These are phyloP conservation scores for Thermothelomyces thermophilus DNA, from an alignment of 2,329 filamentous ascomycete genomes.

Conservation along the genomic window DNA sequence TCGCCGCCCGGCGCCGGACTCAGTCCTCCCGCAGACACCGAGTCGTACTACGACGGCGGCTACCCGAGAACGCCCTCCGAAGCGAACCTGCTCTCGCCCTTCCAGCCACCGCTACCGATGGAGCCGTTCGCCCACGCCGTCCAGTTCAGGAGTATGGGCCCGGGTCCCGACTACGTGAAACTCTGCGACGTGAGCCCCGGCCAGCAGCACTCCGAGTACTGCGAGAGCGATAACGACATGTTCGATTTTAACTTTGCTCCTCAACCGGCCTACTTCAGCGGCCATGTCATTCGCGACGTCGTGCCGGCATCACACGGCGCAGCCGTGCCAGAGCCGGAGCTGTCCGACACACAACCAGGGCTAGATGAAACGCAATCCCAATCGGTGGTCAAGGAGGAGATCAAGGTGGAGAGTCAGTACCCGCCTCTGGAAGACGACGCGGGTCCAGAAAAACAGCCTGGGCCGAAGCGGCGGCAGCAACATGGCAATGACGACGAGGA, in stretches of 20 bases:
- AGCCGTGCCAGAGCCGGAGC: slow-evolving; percentile 15
- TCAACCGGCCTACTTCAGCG: slow-evolving; percentile 29
- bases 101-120: slow-evolving; percentile 18
- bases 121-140: slow-evolving; percentile 28
- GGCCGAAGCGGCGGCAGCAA: slow-evolving; percentile 14
- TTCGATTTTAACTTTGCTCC: slow-evolving; percentile 23
- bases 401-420: slow-evolving; percentile 16
- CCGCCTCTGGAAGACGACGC: slow-evolving; percentile 9
- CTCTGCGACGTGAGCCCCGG: slow-evolving; percentile 30
- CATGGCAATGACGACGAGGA: slow-evolving; percentile 12
- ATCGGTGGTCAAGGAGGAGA: slow-evolving; percentile 19
- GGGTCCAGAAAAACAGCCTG: slow-evolving; percentile 9
- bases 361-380: slow-evolving; percentile 25
- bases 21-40: slow-evolving; percentile 36
- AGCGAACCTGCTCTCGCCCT: slow-evolving; percentile 28
- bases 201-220: slow-evolving; percentile 29
- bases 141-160: slow-evolving; percentile 28
- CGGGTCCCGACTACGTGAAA: slow-evolving; percentile 28
- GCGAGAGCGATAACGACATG: slow-evolving; percentile 26
- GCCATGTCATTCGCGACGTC: slow-evolving; percentile 24
- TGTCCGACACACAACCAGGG: slow-evolving; percentile 22
- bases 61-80: slow-evolving; percentile 36
- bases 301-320: slow-evolving; percentile 17
- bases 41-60: slow-evolving; percentile 30
- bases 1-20: slow-evolving; percentile 33